Base-by-base conservation (phyloP, 148 eudicot species). In the Polygonum aviculare region DNA sequence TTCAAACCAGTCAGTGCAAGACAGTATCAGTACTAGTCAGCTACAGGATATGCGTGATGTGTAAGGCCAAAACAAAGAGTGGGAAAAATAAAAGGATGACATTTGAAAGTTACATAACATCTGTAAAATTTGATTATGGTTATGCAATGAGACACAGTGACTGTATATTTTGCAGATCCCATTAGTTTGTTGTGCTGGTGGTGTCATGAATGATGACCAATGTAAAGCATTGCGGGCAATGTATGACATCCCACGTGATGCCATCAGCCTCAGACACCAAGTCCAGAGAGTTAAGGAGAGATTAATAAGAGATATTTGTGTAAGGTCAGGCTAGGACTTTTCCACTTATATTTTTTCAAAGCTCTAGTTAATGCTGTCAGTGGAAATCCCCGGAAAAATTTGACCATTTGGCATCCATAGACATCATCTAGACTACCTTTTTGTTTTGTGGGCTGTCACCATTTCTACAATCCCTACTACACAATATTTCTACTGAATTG, bases 21-120 rank as follows among this genome's bases (percentile, higher is more conserved):
- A 16, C 72, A 67, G 72, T 67, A 67, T 38, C 16, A 60, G 72
- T 65, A 67, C 69, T 15, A 63, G 40, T 67, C 41, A 14, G 72
- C 72, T 12, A 16, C 36, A 60, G 67, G 67, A 26, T 54, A 18
- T 54, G 19, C 60, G 19, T 54, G 8, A 54, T 54, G 60, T 54
- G 60, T 54, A 62, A 12, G 36, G 21, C 72, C 44, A 67, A 67
- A 67, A 67, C 10, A 63, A 50, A 57, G 63, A 57, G 63, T 19
- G 40, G 36, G 69, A 33, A 26, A 15, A 26, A 57, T 31, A 31
- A 33, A 14, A 31, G 36, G 69, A 63, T 63, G 40, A 33, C 69
- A 63, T 38, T 35, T 38, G 11, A 67, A 67, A 38, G 38, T 67
- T 67, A 36, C 45, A 33, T 16, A 67, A 2, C 38, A 67, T 60